Conservation (phyloP, 495 filamentous ascomycete genomes). For the Penicillium simplicissimum region DNA sequence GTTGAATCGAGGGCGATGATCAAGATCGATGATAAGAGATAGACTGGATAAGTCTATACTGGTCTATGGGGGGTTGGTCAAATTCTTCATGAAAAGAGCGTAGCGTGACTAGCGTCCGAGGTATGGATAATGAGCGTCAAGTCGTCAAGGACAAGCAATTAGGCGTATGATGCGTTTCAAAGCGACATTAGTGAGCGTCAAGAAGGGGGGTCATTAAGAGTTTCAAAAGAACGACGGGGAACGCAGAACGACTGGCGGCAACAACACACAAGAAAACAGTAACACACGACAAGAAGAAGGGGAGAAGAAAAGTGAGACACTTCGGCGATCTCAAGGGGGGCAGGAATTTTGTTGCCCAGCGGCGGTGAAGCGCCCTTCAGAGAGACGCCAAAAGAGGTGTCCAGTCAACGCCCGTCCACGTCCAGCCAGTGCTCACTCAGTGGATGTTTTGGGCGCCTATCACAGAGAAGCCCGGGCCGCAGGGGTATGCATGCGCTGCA, state of each 20-base stretch:
- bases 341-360: slow-evolving; percentile 41
- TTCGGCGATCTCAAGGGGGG: slow-evolving; percentile 25
- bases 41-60: slow-evolving; percentile 14
- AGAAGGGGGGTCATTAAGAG: slow-evolving; percentile 26
- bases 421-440: not conserved
- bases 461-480: slow-evolving; percentile 17
- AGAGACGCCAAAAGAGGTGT: not conserved
- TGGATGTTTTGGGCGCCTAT: slow-evolving; percentile 13
- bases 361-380: slow-evolving; percentile 33
- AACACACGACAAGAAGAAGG: slow-evolving; percentile 19
- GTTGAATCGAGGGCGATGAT: slow-evolving; percentile 21
- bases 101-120: slow-evolving; percentile 16
- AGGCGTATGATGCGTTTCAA: slow-evolving; percentile 26
- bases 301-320: slow-evolving; percentile 30
- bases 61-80: slow-evolving; percentile 12
- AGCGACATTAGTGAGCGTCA: slow-evolving; percentile 12
- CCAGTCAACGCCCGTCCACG: not conserved
- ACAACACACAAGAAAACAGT: slow-evolving; percentile 22
- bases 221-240: slow-evolving; percentile 42
- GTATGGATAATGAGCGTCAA: slow-evolving; percentile 29
- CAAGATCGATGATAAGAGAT: not conserved
- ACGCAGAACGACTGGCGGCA: slow-evolving; percentile 37
- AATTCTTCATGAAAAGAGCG: slow-evolving; percentile 19
- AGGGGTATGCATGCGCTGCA: slow-evolving; percentile 16
- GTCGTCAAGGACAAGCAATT: slow-evolving; percentile 14